phyloP scores from a whole-genome alignment of 306 rosid genomes.

The Pachyrhizus erosus region DNA sequence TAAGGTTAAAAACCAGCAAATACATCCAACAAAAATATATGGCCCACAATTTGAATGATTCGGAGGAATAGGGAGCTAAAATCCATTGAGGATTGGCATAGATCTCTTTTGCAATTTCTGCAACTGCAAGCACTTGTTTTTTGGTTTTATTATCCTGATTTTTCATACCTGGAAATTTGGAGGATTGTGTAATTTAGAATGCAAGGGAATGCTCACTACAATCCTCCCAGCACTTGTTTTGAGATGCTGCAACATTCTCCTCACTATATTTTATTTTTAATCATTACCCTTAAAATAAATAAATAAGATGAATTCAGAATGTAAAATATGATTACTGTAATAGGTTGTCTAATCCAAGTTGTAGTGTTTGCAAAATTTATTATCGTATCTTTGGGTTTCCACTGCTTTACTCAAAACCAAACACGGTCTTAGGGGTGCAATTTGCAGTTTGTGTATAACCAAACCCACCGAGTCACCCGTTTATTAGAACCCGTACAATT shows the following conservation, averaged over 20 bases:
- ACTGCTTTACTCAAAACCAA: neutral
- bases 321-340: conserved; percentile 14
- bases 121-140: conserved; percentile 39
- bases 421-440: neutral
- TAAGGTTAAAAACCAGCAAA: conserved; percentile 56
- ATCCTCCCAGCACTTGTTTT: conserved; percentile 47
- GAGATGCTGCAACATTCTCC: conserved; percentile 61
- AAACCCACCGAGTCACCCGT: neutral
- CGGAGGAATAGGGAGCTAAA: conserved; percentile 62
- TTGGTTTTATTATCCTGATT: conserved; percentile 52
- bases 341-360: neutral
- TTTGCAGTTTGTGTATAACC: neutral
- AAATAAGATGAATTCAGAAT: neutral
- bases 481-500: neutral
- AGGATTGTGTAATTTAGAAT: conserved; percentile 56
- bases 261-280: conserved; percentile 47
- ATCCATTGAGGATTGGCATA: conserved; percentile 66
- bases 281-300: conserved; percentile 36
- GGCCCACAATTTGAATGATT: conserved; percentile 75
- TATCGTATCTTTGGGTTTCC: neutral
- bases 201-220: conserved; percentile 41
- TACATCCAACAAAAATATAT: conserved; percentile 50
- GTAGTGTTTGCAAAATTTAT: neutral
- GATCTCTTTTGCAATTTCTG: conserved; percentile 58
- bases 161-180: conserved; percentile 78